Evolutionary conservation across 2,329 filamentous ascomycete species (phyloP).

Genomic region (Ophiostoma angusticollis): DNA sequence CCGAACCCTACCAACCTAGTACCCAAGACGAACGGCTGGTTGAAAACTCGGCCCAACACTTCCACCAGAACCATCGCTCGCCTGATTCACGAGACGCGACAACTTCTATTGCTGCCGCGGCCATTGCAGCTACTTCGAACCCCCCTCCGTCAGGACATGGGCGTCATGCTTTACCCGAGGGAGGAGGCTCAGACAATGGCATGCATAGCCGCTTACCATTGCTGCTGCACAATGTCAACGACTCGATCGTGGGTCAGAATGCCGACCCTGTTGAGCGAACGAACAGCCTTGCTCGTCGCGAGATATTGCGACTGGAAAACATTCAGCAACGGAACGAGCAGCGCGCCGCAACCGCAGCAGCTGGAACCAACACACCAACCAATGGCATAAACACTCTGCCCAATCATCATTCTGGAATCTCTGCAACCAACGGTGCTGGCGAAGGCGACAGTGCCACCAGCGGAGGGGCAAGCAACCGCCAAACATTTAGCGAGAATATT

Average conservation of each 20-base stretch:
- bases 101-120: slow-evolving; percentile 2
- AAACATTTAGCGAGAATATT: slow-evolving; percentile 34
- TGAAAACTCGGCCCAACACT: slow-evolving; percentile 25
- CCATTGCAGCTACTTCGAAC: not conserved
- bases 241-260: slow-evolving; percentile 1
- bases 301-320: slow-evolving; percentile 39
- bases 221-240: not conserved
- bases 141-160: slow-evolving; percentile 16
- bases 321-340: slow-evolving; percentile 38
- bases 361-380: not conserved
- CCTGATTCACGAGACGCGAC: slow-evolving; percentile 18
- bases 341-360: slow-evolving; percentile 29
- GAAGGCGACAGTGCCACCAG: slow-evolving; percentile 18
- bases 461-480: slow-evolving; percentile 12
- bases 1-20: not conserved
- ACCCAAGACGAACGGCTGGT: slow-evolving; percentile 3
- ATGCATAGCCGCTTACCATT: not conserved
- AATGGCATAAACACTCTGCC: not conserved
- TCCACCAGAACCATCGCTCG: slow-evolving; percentile 31
- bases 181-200: slow-evolving; percentile 19
- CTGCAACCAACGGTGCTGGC: slow-evolving; percentile 7
- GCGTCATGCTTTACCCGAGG: slow-evolving; percentile 23
- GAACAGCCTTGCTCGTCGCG: slow-evolving; percentile 35
- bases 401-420: slow-evolving; percentile 12
- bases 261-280: slow-evolving; percentile 32